Conservation (phyloP, 176 grass and related monocot genomes). For the Carex pumila region DNA sequence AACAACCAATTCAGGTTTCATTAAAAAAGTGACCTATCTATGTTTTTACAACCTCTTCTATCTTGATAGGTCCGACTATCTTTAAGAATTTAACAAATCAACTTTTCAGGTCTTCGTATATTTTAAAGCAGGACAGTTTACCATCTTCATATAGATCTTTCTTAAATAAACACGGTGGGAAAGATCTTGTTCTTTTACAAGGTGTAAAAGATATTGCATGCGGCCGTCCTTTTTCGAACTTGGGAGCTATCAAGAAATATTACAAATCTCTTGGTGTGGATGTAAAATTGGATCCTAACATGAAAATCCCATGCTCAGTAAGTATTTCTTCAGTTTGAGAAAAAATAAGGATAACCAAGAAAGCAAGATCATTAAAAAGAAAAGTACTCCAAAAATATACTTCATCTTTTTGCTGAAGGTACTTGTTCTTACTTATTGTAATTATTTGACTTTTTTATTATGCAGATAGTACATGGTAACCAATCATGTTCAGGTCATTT, state of each 20-base stretch:
- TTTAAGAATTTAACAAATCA: conserved; percentile 5
- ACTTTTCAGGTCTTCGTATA: conserved; percentile 66
- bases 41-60: background rate
- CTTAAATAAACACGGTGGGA: conserved; percentile 85
- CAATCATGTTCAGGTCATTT: conserved; percentile 78
- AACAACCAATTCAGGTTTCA: background rate
- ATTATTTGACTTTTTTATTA: conserved; percentile 16
- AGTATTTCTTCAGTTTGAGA: conserved; percentile 23
- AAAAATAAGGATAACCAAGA: background rate
- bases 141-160: conserved; percentile 87
- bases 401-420: background rate
- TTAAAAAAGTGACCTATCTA: background rate
- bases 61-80: background rate
- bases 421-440: conserved; percentile 6
- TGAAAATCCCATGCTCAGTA: conserved; percentile 91
- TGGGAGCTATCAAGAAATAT: conserved; percentile 58
- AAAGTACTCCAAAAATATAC: background rate
- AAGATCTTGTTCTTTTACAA: conserved; percentile 70
- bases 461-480: conserved; percentile 88
- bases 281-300: conserved; percentile 78
- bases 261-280: conserved; percentile 80
- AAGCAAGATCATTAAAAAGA: background rate
- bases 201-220: conserved; percentile 74
- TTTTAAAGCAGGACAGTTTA: conserved; percentile 85
- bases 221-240: conserved; percentile 57